Evolutionary conservation across 371 early-diverging fungal genomes (phyloP).

Genomic region (Apophysomyces variabilis): DNA sequence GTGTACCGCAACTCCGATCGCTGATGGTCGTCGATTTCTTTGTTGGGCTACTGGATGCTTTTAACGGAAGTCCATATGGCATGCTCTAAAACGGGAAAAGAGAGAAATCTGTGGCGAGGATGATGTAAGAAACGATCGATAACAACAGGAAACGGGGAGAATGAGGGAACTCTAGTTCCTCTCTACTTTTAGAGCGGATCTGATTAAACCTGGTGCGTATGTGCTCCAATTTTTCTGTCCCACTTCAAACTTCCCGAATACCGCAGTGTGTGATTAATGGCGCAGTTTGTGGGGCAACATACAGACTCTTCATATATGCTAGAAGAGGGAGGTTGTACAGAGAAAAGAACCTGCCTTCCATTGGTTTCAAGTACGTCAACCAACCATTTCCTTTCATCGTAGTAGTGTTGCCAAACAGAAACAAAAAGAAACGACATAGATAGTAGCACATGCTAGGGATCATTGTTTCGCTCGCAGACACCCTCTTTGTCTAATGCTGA

Average conservation of each 20-base stretch:
- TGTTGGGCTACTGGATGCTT: too few species aligned
- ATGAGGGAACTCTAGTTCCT: too few species aligned
- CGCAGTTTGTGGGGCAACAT: neutral
- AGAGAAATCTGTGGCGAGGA: neutral
- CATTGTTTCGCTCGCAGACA: neutral
- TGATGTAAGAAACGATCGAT: conserved; percentile 6
- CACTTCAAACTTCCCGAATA: neutral
- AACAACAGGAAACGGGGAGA: neutral
- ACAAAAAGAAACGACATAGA: neutral
- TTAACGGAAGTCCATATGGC: too few species aligned
- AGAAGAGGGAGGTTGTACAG: neutral
- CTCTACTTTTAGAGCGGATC: neutral
- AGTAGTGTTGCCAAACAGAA: neutral
- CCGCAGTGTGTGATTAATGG: neutral
- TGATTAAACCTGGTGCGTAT: too few species aligned
- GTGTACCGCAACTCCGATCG: conserved; percentile 4
- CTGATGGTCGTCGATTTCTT: too few species aligned
- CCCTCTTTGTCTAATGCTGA: too few species aligned
- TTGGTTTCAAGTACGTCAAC: too few species aligned
- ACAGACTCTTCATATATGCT: neutral
- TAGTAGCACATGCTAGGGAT: neutral
- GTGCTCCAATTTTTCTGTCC: neutral
- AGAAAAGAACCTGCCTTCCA: neutral
- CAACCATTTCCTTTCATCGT: too few species aligned
- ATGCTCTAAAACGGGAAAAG: neutral